Conservation (phyloP, 495 filamentous ascomycete species). For the Copromyces sp. region DNA sequence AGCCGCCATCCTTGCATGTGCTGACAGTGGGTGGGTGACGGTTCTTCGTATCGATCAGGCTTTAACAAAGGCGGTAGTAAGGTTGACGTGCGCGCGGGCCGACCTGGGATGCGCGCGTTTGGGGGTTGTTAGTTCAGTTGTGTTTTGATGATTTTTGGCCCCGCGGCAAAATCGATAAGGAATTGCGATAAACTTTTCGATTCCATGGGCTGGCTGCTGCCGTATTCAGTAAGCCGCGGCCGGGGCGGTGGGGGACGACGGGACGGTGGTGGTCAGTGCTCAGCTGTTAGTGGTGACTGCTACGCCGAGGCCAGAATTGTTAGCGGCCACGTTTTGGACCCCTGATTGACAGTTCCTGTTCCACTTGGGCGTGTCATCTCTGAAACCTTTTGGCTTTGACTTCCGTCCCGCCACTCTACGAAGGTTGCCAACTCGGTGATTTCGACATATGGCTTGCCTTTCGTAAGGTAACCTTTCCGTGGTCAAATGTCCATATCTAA, state of each 20-base stretch:
- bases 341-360: background rate
- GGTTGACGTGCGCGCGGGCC: background rate
- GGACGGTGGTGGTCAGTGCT: background rate
- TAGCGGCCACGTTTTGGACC: background rate
- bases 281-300: background rate
- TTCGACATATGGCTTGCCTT: background rate
- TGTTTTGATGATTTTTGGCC: background rate
- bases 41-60: background rate
- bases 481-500: background rate
- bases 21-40: background rate
- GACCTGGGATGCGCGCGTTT: background rate
- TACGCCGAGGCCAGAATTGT: background rate
- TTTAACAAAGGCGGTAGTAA: background rate
- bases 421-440: background rate
- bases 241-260: background rate
- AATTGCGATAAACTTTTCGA: background rate
- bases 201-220: background rate
- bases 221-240: background rate
- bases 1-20: constrained; percentile 28
- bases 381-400: background rate
- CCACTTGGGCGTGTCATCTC: background rate
- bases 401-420: background rate
- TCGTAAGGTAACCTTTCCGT: background rate
- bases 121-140: background rate
- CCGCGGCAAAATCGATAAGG: background rate